Evolutionary conservation across 75 land plant species (phyloP).

Genomic region (Adiantum capillusveneris): DNA sequence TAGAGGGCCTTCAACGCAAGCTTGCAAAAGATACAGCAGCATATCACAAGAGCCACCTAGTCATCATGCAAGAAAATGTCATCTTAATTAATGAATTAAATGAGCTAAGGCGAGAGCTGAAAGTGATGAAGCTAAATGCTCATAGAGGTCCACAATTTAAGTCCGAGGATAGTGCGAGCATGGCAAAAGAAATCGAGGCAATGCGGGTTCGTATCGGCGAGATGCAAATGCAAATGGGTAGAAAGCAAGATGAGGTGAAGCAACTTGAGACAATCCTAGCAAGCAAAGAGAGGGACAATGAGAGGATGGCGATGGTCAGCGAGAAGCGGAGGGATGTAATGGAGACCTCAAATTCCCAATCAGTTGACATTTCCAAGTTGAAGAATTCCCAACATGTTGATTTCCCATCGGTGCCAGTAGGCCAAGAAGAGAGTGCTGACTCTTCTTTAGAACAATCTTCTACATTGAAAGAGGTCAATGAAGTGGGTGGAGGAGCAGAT

Average conservation of each 20-base stretch:
- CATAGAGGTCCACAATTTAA: slow-evolving; percentile 14
- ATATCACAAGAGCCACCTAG: slow-evolving; percentile 14
- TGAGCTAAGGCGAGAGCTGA: slow-evolving; percentile 21
- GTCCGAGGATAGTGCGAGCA: slow-evolving; percentile 6
- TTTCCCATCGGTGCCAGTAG: too few species aligned
- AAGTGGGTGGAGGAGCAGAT: too few species aligned
- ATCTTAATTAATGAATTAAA: slow-evolving; percentile 21
- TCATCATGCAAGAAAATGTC: slow-evolving; percentile 23
- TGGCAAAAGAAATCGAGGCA: slow-evolving; percentile 6
- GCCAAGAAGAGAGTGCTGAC: too few species aligned
- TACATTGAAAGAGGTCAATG: too few species aligned
- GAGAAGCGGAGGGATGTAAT: too few species aligned
- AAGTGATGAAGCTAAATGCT: slow-evolving; percentile 11
- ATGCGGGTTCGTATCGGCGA: not conserved
- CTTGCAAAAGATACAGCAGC: slow-evolving; percentile 22
- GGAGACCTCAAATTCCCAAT: too few species aligned
- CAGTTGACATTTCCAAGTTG: too few species aligned
- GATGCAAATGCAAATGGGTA: not conserved
- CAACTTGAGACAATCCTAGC: not conserved
- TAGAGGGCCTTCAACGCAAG: slow-evolving; percentile 19
- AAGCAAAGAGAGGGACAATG: too few species aligned
- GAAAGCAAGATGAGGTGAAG: slow-evolving; percentile 4
- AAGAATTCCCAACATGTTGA: too few species aligned
- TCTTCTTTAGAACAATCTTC: too few species aligned
- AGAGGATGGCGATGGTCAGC: too few species aligned